These are phyloP conservation scores for Strobilomyces echinocephalus DNA, from an alignment of 768 basidiomycete genomes.

Conservation along the genomic window DNA sequence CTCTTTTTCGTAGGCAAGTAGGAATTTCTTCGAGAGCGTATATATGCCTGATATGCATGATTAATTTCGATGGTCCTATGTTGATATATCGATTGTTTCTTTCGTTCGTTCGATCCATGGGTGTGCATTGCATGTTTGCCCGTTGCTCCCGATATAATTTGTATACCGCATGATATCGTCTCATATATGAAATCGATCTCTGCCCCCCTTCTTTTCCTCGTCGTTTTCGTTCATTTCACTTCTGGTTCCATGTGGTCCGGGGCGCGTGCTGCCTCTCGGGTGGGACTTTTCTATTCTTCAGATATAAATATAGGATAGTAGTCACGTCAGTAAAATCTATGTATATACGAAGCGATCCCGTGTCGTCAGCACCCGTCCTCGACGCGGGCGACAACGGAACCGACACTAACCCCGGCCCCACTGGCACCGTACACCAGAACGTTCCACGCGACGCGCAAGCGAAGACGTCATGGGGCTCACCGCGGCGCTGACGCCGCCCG, in stretches of 20 bases:
- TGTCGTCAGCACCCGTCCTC: neutral
- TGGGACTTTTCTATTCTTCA: slow-evolving; percentile 3
- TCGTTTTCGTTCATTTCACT: too few species aligned
- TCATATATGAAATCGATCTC: slow-evolving; percentile 11
- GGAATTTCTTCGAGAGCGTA: slow-evolving; percentile 17
- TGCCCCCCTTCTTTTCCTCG: neutral
- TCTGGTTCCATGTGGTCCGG: neutral
- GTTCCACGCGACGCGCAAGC: neutral
- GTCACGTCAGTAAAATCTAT: slow-evolving; percentile 14
- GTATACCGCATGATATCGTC: slow-evolving; percentile 26
- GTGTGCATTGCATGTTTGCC: slow-evolving; percentile 9
- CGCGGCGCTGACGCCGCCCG: slow-evolving; percentile 37
- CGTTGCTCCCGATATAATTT: slow-evolving; percentile 15
- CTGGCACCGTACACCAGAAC: too few species aligned
- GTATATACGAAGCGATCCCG: slow-evolving; percentile 22
- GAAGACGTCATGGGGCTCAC: slow-evolving; percentile 1
- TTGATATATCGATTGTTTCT: slow-evolving; percentile 8
- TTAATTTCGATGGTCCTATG: slow-evolving; percentile 17
- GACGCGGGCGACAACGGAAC: neutral
- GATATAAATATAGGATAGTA: slow-evolving; percentile 19
- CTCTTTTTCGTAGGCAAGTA: slow-evolving; percentile 16
- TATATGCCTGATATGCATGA: slow-evolving; percentile 25
- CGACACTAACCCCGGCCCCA: too few species aligned
- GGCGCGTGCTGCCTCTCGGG: neutral
- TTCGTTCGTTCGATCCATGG: slow-evolving; percentile 9